Evolutionary conservation across 2,329 filamentous ascomycete species (phyloP).

Genomic region (Colletotrichum orbiculare): DNA sequence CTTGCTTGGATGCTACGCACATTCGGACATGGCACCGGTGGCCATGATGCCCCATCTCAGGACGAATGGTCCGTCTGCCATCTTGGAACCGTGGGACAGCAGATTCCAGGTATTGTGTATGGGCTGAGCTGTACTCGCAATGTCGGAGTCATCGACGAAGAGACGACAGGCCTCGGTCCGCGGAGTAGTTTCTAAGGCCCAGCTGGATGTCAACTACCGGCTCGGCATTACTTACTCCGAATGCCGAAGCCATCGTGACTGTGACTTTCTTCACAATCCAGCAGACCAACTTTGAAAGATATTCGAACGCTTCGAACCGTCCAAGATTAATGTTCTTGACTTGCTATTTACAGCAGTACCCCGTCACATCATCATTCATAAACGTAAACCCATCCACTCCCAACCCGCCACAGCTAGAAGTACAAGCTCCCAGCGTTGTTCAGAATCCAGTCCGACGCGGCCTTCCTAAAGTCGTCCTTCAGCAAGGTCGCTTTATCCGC

Average conservation of each 20-base stretch:
- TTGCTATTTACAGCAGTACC: background rate
- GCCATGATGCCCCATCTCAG: too few species aligned
- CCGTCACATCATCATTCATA: background rate
- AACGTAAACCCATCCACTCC: background rate
- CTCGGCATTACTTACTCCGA: slow-evolving; percentile 65
- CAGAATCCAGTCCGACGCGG: slow-evolving; percentile 40
- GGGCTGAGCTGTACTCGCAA: too few species aligned
- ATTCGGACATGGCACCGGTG: too few species aligned
- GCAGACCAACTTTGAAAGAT: slow-evolving; percentile 75
- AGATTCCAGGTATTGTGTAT: too few species aligned
- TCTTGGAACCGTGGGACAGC: too few species aligned
- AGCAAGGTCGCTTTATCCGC: slow-evolving; percentile 45
- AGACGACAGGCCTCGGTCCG: too few species aligned
- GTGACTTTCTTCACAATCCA: slow-evolving; percentile 89
- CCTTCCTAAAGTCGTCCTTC: slow-evolving; percentile 53
- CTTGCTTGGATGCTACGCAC: too few species aligned
- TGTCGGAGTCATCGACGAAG: slow-evolving; percentile 75
- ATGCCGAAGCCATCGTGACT: slow-evolving; percentile 78
- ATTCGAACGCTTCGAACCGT: background rate
- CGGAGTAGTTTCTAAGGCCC: slow-evolving; percentile 69
- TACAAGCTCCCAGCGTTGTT: slow-evolving; percentile 32
- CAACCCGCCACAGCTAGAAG: background rate
- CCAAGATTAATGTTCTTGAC: background rate
- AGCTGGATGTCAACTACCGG: slow-evolving; percentile 55
- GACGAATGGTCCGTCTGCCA: too few species aligned